Percentiles rank a stretch among this genome's conserved stretches.
phyloP scores from a whole-genome alignment of 495 filamentous ascomycete species.

The Penicillium riverlandense region DNA sequence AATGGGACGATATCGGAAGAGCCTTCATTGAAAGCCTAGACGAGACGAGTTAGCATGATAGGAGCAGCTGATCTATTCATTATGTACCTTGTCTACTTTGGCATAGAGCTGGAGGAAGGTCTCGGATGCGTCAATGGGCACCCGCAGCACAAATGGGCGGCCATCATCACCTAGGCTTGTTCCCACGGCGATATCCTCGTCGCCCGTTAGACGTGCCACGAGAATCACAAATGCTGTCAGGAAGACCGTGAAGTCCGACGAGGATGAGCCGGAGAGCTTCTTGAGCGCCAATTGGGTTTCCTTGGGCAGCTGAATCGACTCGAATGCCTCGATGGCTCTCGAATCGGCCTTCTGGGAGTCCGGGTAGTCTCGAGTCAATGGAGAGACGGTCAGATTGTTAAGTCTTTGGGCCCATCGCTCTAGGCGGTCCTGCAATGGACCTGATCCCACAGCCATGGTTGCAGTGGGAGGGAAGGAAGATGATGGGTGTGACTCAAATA shows the following conservation, averaged over 20 bases:
- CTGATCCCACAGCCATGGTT: constrained; percentile 31
- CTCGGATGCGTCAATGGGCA: constrained; percentile 31
- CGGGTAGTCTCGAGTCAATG: constrained; percentile 45
- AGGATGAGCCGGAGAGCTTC: constrained; percentile 31
- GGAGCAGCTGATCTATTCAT: too few species aligned
- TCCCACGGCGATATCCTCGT: constrained; percentile 45
- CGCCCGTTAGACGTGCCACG: constrained; percentile 44
- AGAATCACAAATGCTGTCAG: constrained; percentile 41
- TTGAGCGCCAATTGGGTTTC: constrained; percentile 30
- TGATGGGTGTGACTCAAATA: constrained; percentile 9
- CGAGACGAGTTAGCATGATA: constrained; percentile 3
- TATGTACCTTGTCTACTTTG: constrained; percentile 45
- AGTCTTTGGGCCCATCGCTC: constrained; percentile 42
- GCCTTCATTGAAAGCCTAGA: constrained; percentile 33
- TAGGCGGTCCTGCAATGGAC: constrained; percentile 36
- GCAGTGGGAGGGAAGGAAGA: constrained; percentile 13
- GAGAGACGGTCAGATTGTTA: constrained; percentile 41
- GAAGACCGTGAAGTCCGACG: constrained; percentile 39
- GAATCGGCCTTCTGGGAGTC: constrained; percentile 28
- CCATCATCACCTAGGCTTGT: constrained; percentile 38
- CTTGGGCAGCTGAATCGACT: constrained; percentile 33
- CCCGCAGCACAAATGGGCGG: constrained; percentile 42
- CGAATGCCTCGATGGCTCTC: constrained; percentile 42
- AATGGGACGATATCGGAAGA: constrained; percentile 41
- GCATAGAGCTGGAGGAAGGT: constrained; percentile 35